These are phyloP conservation scores for Ceratocystis albifundus DNA, from an alignment of 2,329 filamentous ascomycete species.

Conservation along the genomic window DNA sequence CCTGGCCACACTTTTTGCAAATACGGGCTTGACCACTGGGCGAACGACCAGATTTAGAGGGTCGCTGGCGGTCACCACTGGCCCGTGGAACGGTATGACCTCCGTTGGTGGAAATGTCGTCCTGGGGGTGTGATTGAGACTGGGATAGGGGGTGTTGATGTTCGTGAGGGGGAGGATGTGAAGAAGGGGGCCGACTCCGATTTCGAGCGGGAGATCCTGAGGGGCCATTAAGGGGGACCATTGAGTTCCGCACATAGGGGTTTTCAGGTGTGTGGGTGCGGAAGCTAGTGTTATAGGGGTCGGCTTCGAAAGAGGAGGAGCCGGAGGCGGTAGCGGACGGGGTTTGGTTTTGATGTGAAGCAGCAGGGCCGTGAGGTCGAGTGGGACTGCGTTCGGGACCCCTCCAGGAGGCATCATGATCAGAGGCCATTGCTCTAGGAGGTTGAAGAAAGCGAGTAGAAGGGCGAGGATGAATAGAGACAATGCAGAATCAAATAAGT, in stretches of 20 bases:
- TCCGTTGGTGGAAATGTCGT: neutral
- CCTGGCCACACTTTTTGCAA: slow-evolving; percentile 80
- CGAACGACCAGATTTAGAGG: slow-evolving; percentile 38
- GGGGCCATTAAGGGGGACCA: slow-evolving; percentile 14
- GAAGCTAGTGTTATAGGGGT: slow-evolving; percentile 17
- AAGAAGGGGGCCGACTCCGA: slow-evolving; percentile 19
- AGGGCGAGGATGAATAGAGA: neutral
- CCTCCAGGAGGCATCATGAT: slow-evolving; percentile 22
- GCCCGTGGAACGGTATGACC: slow-evolving; percentile 9
- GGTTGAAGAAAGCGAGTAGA: neutral
- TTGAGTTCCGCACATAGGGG: slow-evolving; percentile 15
- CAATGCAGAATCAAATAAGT: neutral
- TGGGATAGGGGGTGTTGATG: slow-evolving; percentile 16
- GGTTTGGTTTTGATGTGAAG: neutral
- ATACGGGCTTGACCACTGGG: slow-evolving; percentile 50
- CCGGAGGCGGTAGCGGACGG: slow-evolving; percentile 9
- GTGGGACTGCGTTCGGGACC: slow-evolving; percentile 21
- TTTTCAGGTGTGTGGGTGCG: slow-evolving; percentile 21
- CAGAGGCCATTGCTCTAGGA: slow-evolving; percentile 19
- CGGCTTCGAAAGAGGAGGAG: slow-evolving; percentile 16
- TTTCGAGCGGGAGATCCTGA: slow-evolving; percentile 19
- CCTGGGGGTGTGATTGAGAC: slow-evolving; percentile 17
- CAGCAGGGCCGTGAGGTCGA: slow-evolving; percentile 12
- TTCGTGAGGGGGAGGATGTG: slow-evolving; percentile 6
- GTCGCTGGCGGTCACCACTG: slow-evolving; percentile 20